These are phyloP conservation scores for Cryptococcus wingfieldii DNA, from an alignment of 1,284 basidiomycete genomes.

Conservation along the genomic window DNA sequence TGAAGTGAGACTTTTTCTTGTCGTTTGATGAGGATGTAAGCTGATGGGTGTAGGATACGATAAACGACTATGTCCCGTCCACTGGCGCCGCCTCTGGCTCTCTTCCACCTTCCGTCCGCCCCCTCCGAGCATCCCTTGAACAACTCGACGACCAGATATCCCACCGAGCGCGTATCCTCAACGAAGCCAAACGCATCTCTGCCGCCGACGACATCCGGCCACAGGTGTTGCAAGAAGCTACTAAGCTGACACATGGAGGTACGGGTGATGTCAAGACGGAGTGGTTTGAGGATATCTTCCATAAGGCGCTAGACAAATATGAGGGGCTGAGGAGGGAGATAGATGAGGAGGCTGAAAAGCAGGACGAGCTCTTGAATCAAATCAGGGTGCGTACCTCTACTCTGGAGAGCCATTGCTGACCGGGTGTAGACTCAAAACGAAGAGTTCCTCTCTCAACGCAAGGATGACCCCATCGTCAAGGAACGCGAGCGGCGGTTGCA, in stretches of 20 bases:
- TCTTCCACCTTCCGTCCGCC: slow-evolving; percentile 55
- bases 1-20: slow-evolving; percentile 55
- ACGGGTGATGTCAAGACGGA: slow-evolving; percentile 71
- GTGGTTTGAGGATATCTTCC: slow-evolving; percentile 78
- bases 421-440: slow-evolving; percentile 62
- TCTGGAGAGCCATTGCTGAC: not conserved
- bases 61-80: slow-evolving; percentile 56
- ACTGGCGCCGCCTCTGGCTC: slow-evolving; percentile 20
- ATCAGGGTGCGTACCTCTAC: slow-evolving; percentile 58
- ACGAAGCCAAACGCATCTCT: slow-evolving; percentile 62
- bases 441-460: slow-evolving; percentile 71
- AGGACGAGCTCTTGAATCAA: slow-evolving; percentile 61
- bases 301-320: slow-evolving; percentile 75
- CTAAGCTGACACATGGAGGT: slow-evolving; percentile 51
- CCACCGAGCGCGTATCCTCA: slow-evolving; percentile 60
- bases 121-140: slow-evolving; percentile 73
- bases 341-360: slow-evolving; percentile 58
- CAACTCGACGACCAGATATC: slow-evolving; percentile 69
- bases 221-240: slow-evolving; percentile 64
- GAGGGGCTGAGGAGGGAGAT: slow-evolving; percentile 67
- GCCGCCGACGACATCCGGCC: slow-evolving; percentile 71
- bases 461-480: slow-evolving; percentile 71
- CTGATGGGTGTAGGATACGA: slow-evolving; percentile 55
- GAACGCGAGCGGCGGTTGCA: slow-evolving; percentile 80
- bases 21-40: not conserved